These are phyloP conservation scores for Pseudogymnoascus destructans DNA, from an alignment of 2,329 filamentous ascomycete genomes.

Conservation along the genomic window DNA sequence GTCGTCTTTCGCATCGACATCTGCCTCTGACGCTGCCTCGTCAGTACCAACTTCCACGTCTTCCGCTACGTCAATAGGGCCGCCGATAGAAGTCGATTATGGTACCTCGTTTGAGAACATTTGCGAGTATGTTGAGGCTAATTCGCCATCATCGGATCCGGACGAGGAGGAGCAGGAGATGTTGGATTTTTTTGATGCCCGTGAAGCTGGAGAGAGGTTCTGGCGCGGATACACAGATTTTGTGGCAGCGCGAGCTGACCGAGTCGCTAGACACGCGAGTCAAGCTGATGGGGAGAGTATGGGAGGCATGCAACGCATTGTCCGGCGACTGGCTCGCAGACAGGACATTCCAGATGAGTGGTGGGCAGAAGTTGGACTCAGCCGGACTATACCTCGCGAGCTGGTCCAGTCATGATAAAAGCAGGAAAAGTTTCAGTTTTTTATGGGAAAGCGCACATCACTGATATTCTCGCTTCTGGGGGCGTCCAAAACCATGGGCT, in stretches of 20 bases:
- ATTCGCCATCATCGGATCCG: slow-evolving; percentile 19
- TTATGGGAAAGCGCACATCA: background rate
- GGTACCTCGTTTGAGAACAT: background rate
- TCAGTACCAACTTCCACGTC: slow-evolving; percentile 10
- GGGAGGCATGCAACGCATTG: slow-evolving; percentile 57
- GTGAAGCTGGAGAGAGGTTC: slow-evolving; percentile 10
- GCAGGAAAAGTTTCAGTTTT: background rate
- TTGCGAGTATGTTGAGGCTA: slow-evolving; percentile 15
- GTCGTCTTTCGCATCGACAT: slow-evolving; percentile 54
- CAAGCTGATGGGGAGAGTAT: slow-evolving; percentile 27
- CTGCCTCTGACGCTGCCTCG: slow-evolving; percentile 20
- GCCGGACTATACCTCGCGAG: slow-evolving; percentile 39
- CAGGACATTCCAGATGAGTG: slow-evolving; percentile 72
- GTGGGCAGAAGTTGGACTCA: slow-evolving; percentile 62
- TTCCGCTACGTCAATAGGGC: background rate
- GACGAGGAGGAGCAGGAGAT: slow-evolving; percentile 28
- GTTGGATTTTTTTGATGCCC: slow-evolving; percentile 18
- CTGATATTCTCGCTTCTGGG: background rate
- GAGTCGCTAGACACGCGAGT: slow-evolving; percentile 24
- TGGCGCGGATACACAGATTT: slow-evolving; percentile 23
- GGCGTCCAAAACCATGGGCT: background rate
- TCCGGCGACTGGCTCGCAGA: slow-evolving; percentile 54
- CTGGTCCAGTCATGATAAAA: slow-evolving; percentile 1
- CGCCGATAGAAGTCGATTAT: background rate
- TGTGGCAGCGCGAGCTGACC: slow-evolving; percentile 23